Conservation (phyloP, 2,329 filamentous ascomycete species). For the Magnaporthales sp. region DNA sequence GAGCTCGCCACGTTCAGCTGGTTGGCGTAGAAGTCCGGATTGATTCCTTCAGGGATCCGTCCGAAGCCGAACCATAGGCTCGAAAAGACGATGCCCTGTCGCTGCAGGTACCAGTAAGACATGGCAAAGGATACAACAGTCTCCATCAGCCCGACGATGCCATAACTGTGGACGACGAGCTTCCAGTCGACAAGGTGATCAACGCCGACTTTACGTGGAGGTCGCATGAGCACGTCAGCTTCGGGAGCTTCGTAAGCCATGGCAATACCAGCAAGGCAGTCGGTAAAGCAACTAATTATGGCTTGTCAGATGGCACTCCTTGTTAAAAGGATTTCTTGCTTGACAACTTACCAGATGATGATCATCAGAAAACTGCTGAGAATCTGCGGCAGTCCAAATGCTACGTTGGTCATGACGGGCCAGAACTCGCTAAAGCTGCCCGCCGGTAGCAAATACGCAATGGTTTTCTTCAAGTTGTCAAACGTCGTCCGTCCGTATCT, state of each 20-base stretch:
- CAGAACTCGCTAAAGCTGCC: slow-evolving; percentile 69
- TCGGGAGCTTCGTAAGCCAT: slow-evolving; percentile 72
- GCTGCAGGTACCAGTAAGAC: slow-evolving; percentile 57
- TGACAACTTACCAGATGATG: slow-evolving; percentile 41
- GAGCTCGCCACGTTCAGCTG: slow-evolving; percentile 58
- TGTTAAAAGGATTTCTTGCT: no score
- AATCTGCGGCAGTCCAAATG: slow-evolving; percentile 66
- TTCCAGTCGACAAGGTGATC: slow-evolving; percentile 67
- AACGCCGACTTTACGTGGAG: slow-evolving; percentile 58
- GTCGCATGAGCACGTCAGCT: slow-evolving; percentile 62
- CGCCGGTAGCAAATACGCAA: slow-evolving; percentile 65
- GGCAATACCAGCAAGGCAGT: slow-evolving; percentile 63
- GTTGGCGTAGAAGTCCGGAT: slow-evolving; percentile 42
- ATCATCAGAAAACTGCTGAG: slow-evolving; percentile 68
- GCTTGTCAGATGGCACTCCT: slow-evolving; percentile 11
- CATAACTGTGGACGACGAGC: slow-evolving; percentile 65
- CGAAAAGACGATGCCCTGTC: slow-evolving; percentile 55
- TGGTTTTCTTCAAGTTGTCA: slow-evolving; percentile 70
- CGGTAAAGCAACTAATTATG: slow-evolving; percentile 57
- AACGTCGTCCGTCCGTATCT: slow-evolving; percentile 69
- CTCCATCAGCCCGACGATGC: slow-evolving; percentile 57
- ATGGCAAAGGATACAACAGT: slow-evolving; percentile 53
- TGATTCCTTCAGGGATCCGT: slow-evolving; percentile 35
- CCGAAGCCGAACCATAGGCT: slow-evolving; percentile 63
- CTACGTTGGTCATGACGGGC: slow-evolving; percentile 66